Conservation (phyloP, 768 basidiomycete genomes). For the Ramaria sp. region DNA sequence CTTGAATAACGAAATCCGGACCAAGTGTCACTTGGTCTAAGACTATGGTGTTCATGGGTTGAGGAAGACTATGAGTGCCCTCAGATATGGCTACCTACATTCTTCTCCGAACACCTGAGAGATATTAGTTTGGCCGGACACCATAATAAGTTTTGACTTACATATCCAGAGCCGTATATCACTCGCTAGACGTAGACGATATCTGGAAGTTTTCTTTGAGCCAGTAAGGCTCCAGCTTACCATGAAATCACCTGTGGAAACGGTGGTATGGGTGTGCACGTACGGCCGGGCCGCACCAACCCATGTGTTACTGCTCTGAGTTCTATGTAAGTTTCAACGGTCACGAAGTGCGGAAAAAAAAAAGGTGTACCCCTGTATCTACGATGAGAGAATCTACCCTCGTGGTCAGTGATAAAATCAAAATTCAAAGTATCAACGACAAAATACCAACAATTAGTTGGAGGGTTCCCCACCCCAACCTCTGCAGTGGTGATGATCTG, state of each 20-base stretch:
- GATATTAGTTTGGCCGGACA: neutral
- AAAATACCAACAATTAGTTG: conserved; percentile 15
- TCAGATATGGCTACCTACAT: neutral
- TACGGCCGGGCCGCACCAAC: conserved; percentile 18
- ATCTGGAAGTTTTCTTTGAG: neutral
- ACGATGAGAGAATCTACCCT: neutral
- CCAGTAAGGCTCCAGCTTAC: neutral
- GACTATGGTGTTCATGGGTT: neutral
- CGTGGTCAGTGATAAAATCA: neutral
- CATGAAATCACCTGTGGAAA: neutral
- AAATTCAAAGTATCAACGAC: neutral
- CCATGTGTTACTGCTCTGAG: conserved; percentile 20
- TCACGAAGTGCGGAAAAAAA: neutral
- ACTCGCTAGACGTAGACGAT: neutral
- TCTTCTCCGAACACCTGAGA: neutral
- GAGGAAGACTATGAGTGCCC: neutral
- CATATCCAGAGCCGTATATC: neutral
- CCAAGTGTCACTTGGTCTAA: conserved; percentile 19
- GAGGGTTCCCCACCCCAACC: conserved; percentile 19
- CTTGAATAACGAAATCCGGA: conserved; percentile 17
- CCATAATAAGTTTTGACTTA: neutral
- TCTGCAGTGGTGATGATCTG: conserved; percentile 13
- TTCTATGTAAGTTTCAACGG: neutral
- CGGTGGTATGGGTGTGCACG: conserved; percentile 15
- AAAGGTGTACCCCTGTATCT: neutral